Percentiles rank a stretch among this genome's conserved stretches.
Evolutionary conservation across 805 yeast species (phyloP).

Genomic region (Diddensiella transvaalensis): DNA sequence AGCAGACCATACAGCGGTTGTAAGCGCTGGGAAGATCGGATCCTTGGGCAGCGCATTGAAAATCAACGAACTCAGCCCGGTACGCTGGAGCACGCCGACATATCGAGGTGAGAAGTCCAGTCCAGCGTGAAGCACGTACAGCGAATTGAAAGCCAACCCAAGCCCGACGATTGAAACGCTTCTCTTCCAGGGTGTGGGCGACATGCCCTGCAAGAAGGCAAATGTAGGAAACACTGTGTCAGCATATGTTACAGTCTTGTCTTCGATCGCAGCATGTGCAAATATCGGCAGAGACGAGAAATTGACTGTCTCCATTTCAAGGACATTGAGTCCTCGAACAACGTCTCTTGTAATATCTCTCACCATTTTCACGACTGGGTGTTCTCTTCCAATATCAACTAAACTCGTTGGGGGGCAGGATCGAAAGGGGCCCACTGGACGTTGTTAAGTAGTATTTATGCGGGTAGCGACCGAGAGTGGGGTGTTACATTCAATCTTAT

Average conservation of each 20-base stretch:
- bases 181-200: conserved; percentile 17
- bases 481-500: no score
- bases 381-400: neutral
- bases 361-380: conserved; percentile 14
- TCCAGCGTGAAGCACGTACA: conserved; percentile 14
- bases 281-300: conserved; percentile 15
- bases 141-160: conserved; percentile 29
- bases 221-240: conserved; percentile 33
- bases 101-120: conserved; percentile 20
- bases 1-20: conserved; percentile 30
- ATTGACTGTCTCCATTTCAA: conserved; percentile 31
- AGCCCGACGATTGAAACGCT: conserved; percentile 27
- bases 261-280: conserved; percentile 25
- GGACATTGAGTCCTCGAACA: conserved; percentile 29
- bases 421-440: no score
- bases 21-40: conserved; percentile 22
- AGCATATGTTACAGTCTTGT: conserved; percentile 26
- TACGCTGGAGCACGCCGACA: conserved; percentile 32
- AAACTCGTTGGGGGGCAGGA: neutral
- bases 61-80: conserved; percentile 28
- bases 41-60: conserved; percentile 15
- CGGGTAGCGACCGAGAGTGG: no score
- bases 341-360: conserved; percentile 29
- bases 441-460: no score
- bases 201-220: conserved; percentile 31